Evolutionary conservation across 139 green algal species (phyloP), one percentile per base, ranked within the genome.

Genomic region (Zygnema cylindricum): DNA sequence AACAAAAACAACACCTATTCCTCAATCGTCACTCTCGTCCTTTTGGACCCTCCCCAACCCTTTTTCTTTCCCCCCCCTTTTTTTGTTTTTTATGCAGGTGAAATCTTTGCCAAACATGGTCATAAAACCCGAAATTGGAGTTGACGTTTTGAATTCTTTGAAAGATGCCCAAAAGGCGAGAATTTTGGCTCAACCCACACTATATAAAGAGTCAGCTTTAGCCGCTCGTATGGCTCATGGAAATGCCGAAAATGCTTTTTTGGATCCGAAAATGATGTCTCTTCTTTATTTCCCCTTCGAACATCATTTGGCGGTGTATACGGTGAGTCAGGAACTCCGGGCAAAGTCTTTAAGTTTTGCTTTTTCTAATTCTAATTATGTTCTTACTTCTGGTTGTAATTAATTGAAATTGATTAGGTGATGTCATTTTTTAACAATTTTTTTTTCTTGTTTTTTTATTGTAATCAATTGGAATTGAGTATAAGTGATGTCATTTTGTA

Each of bases 261-360:
- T 92, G 25, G n/a, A 92, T 55, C 88, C 88, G 1, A 55, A 55
- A 1, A 30, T 92, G 40, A 87, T 93, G 71, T 33, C 88, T 30
- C 42, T 92, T 63, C 88, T 87, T 32, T 92, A 92, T 76, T 92
- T 92, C 87, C 88, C 88, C 1, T 43, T 25, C 22, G 88, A 92
- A 76, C 88, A 92, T 57, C 88, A 92, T 32, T 38, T 92, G 7
- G 88, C 88, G 32, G 42, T 92, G 16, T 92, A 92, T 76, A 91
- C 40, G 43, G 73, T 86, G 73, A 35, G 77, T 84, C 25, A 16
- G 16, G 73, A 16, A 22, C 36, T 81, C 73, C 43, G 73, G 42
- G 36, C 36, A 81, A 16, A 21, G 16, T 35, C 73, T 21, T 81
- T 11, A 16, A 11, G 73, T 35, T 21, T 22, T 35, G 16, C 21